A percentile compares a stretch with the other conserved stretches of the same genome.
Evolutionary conservation across 441 rosid genomes (phyloP).

Genomic region (Capsella rubella): DNA sequence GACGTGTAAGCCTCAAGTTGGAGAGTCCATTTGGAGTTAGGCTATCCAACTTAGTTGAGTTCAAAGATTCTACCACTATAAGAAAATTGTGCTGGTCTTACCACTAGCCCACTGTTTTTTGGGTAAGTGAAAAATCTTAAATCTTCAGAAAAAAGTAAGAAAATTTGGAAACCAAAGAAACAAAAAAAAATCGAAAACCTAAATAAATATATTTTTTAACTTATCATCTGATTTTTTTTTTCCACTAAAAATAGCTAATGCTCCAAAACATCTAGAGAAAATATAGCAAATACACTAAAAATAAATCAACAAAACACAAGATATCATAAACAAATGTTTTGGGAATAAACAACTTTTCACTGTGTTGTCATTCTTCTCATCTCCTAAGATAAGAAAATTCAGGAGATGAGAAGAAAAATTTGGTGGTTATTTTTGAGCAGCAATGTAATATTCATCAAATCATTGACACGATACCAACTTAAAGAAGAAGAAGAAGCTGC

Average conservation of each 20-base stretch:
- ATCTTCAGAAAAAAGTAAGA: too few species aligned
- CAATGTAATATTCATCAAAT: constrained; percentile 18
- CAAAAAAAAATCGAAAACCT: too few species aligned
- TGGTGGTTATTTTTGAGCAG: constrained; percentile 7
- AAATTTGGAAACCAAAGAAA: too few species aligned
- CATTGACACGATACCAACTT: neutral
- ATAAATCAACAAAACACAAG: constrained; percentile 15
- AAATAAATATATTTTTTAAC: too few species aligned
- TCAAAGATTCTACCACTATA: too few species aligned
- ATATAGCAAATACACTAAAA: constrained; percentile 33
- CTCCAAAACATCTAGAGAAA: constrained; percentile 15
- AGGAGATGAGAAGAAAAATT: constrained; percentile 27
- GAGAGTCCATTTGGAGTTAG: too few species aligned
- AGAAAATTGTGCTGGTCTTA: too few species aligned
- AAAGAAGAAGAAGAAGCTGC: constrained; percentile 38
- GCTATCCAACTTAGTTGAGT: too few species aligned
- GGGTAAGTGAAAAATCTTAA: too few species aligned
- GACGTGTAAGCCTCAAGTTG: too few species aligned
- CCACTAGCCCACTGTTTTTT: too few species aligned
- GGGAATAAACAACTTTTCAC: neutral
- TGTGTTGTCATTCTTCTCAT: constrained; percentile 18
- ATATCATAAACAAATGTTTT: constrained; percentile 1
- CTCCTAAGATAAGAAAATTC: constrained; percentile 8
- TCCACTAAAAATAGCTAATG: constrained; percentile 5
- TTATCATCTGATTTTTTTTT: too few species aligned